Conservation (phyloP, 371 early-diverging fungal species). For the Encephalitozoon intestinalis region DNA sequence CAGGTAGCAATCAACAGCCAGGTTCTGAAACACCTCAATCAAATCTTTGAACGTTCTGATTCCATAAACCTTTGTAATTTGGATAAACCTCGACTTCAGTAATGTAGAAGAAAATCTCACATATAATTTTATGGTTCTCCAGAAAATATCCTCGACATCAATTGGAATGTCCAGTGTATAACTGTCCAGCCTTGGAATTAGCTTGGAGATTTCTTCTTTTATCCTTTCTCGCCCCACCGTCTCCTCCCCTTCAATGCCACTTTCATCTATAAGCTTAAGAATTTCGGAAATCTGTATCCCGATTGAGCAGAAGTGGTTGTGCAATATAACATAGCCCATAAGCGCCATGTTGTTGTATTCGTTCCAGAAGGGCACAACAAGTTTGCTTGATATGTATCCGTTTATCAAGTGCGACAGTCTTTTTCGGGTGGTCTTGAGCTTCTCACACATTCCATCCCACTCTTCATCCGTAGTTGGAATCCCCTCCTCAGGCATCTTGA, state of each 20-base stretch:
- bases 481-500: not conserved
- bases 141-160: not conserved
- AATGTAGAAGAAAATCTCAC: not conserved
- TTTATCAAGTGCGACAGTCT: not conserved
- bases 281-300: not conserved
- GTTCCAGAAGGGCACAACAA: not conserved
- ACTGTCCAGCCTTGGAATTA: not conserved
- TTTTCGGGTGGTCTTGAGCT: not conserved
- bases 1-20: not conserved
- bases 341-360: conserved; percentile 7
- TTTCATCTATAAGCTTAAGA: not conserved
- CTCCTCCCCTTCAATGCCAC: not conserved
- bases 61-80: not conserved
- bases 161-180: not conserved
- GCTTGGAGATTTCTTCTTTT: not conserved
- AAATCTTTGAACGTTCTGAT: not conserved
- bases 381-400: conserved; percentile 1
- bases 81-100: not conserved
- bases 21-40: not conserved
- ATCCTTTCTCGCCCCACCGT: not conserved
- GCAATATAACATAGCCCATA: not conserved
- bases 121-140: not conserved
- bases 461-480: not conserved
- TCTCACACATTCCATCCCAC: not conserved
- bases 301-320: not conserved